These are phyloP conservation scores for Diplodia seriata DNA, from an alignment of 2,329 filamentous ascomycete species.

Conservation along the genomic window DNA sequence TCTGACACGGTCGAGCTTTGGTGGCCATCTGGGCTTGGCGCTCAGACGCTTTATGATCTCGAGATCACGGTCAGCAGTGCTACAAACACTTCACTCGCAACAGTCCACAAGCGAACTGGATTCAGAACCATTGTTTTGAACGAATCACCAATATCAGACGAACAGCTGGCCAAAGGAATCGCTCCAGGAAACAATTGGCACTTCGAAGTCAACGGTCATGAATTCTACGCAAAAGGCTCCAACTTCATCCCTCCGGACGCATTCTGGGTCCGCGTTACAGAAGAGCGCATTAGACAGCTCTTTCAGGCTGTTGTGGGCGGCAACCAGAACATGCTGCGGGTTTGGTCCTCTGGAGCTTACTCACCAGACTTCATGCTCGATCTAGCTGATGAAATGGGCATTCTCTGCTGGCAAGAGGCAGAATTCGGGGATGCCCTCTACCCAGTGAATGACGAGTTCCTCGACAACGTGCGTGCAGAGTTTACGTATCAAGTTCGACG, in stretches of 20 bases:
- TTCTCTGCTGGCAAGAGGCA: slow-evolving; percentile 69
- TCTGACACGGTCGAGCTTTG: slow-evolving; percentile 60
- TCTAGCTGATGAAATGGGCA: slow-evolving; percentile 65
- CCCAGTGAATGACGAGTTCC: slow-evolving; percentile 60
- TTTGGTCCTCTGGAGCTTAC: slow-evolving; percentile 68
- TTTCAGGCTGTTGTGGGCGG: slow-evolving; percentile 63
- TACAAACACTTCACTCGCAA: slow-evolving; percentile 49
- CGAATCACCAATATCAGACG: slow-evolving; percentile 60
- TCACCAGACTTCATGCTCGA: slow-evolving; percentile 69
- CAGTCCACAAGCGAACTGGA: slow-evolving; percentile 62
- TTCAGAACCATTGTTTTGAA: slow-evolving; percentile 70
- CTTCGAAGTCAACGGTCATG: slow-evolving; percentile 69
- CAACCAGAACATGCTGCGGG: slow-evolving; percentile 70
- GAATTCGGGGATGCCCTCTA: slow-evolving; percentile 68
- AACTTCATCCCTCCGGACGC: slow-evolving; percentile 69
- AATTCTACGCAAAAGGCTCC: slow-evolving; percentile 69
- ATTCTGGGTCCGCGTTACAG: slow-evolving; percentile 68
- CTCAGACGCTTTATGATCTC: slow-evolving; percentile 65
- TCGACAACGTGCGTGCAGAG: slow-evolving; percentile 63
- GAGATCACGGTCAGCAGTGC: slow-evolving; percentile 56
- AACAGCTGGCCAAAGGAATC: slow-evolving; percentile 61
- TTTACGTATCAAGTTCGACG: slow-evolving; percentile 67
- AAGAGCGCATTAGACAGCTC: slow-evolving; percentile 58
- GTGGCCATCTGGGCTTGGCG: slow-evolving; percentile 66
- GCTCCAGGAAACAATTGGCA: slow-evolving; percentile 67